Conservation (phyloP, 73 alveolate genomes). For the Paramecium tetraurelia region DNA sequence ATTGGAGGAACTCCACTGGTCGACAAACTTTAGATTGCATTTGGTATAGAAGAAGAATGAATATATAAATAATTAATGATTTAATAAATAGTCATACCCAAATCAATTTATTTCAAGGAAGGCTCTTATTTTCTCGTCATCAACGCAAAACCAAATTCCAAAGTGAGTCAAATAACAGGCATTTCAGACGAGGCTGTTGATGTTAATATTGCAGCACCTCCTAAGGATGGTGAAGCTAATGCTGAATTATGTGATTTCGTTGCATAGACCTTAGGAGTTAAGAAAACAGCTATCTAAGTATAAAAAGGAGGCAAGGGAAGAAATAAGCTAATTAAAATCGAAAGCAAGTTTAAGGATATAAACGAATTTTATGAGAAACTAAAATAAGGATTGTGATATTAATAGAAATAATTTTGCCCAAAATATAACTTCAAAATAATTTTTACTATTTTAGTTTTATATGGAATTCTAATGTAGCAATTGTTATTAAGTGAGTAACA, state of each 20-base stretch:
- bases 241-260: constrained; percentile 58
- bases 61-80: neutral
- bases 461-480: constrained; percentile 66
- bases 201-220: constrained; percentile 69
- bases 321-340: constrained; percentile 35
- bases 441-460: constrained; percentile 47
- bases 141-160: neutral
- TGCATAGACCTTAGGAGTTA: constrained; percentile 45
- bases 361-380: constrained; percentile 29
- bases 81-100: neutral
- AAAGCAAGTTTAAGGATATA: neutral
- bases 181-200: constrained; percentile 45
- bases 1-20: neutral
- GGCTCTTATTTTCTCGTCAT: neutral
- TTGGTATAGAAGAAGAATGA: neutral
- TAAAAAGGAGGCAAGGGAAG: constrained; percentile 57
- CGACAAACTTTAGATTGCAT: neutral
- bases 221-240: constrained; percentile 74
- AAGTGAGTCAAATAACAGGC: neutral
- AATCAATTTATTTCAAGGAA: neutral
- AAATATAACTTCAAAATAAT: constrained; percentile 54
- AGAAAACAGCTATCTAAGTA: constrained; percentile 54
- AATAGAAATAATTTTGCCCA: constrained; percentile 59
- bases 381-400: neutral
- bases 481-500: neutral